These are phyloP conservation scores for Vitis rotundifolia DNA, from an alignment of 164 flowering plant genomes.

Conservation along the genomic window DNA sequence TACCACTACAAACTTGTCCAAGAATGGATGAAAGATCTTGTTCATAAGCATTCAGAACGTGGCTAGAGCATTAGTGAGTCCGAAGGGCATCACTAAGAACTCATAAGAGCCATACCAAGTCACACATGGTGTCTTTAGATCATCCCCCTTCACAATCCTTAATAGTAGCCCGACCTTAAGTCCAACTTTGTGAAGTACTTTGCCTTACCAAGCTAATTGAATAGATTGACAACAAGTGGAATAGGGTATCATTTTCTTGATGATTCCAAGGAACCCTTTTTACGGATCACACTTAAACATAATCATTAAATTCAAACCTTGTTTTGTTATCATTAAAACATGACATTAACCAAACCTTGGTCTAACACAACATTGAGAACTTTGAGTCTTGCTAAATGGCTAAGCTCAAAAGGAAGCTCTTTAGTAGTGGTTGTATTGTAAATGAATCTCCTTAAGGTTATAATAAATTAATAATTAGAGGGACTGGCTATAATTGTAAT, in stretches of 20 bases:
- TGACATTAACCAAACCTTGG: no score
- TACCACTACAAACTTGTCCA: neutral
- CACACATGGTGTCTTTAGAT: neutral
- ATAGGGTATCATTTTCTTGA: conserved; percentile 2
- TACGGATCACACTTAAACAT: no score
- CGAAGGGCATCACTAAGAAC: conserved; percentile 12
- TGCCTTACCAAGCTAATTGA: neutral
- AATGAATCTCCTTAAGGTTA: no score
- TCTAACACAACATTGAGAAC: no score
- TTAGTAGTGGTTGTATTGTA: no score
- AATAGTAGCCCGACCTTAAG: neutral
- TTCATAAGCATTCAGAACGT: neutral
- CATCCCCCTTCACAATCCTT: neutral
- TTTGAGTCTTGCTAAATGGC: no score
- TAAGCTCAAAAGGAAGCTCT: no score
- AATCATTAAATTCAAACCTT: no score
- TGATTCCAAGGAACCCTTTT: no score
- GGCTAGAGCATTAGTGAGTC: conserved; percentile 1
- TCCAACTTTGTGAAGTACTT: conserved; percentile 6
- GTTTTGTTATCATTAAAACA: no score
- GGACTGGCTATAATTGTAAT: no score
- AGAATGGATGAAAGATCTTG: neutral
- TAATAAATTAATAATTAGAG: no score
- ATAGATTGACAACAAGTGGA: neutral
- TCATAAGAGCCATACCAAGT: neutral